phyloP scores from a whole-genome alignment of 805 yeast genomes.

The Cyberlindnera meyerae region DNA sequence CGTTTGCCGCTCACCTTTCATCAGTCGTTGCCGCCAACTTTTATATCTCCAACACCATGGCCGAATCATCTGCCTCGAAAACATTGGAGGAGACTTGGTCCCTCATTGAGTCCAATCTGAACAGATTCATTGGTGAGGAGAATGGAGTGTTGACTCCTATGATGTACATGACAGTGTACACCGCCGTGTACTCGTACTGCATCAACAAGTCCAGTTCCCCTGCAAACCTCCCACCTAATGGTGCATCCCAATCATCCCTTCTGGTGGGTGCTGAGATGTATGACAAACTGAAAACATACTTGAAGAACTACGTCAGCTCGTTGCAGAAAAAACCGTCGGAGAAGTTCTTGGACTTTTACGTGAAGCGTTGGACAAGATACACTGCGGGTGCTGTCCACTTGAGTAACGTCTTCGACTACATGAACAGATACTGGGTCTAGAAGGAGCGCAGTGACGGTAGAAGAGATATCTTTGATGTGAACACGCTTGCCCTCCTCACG shows the following conservation, averaged over 20 bases:
- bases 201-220: slow-evolving; percentile 65
- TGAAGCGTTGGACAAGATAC: slow-evolving; percentile 81
- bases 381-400: slow-evolving; percentile 88
- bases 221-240: slow-evolving; percentile 27
- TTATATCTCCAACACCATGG: slow-evolving; percentile 4
- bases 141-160: slow-evolving; percentile 51
- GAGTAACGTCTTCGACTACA: slow-evolving; percentile 90
- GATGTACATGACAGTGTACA: slow-evolving; percentile 85
- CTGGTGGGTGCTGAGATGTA: slow-evolving; percentile 91
- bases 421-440: slow-evolving; percentile 96
- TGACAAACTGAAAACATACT: slow-evolving; percentile 60
- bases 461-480: slow-evolving; percentile 84
- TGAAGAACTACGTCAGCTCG: slow-evolving; percentile 51
- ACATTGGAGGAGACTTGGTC: slow-evolving; percentile 71
- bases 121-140: slow-evolving; percentile 65
- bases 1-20: too few species aligned
- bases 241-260: slow-evolving; percentile 32
- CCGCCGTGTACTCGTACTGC: slow-evolving; percentile 91
- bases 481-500: slow-evolving; percentile 77
- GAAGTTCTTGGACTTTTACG: slow-evolving; percentile 75
- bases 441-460: slow-evolving; percentile 94
- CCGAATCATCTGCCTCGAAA: slow-evolving; percentile 47
- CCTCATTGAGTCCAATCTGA: slow-evolving; percentile 71
- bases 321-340: slow-evolving; percentile 53
- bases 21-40: too few species aligned